These are phyloP conservation scores for Casuarina glauca DNA, from an alignment of 306 rosid species.

Conservation along the genomic window DNA sequence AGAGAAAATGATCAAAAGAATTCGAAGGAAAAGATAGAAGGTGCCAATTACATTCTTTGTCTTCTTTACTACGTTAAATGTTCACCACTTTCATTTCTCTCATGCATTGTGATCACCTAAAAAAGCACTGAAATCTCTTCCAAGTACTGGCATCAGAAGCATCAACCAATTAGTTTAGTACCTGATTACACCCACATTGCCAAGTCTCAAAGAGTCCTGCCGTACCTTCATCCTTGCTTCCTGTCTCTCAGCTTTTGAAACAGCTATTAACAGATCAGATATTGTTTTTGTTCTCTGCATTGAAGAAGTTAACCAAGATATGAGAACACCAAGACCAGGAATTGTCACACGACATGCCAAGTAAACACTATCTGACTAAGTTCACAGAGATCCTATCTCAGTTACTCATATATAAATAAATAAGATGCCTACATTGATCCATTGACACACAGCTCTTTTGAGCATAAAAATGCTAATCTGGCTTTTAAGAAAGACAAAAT, in stretches of 20 bases:
- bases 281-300: slow-evolving; percentile 89
- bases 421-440: background rate
- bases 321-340: slow-evolving; percentile 18
- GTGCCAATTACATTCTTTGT: background rate
- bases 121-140: background rate
- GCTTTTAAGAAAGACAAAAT: background rate
- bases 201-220: slow-evolving; percentile 95
- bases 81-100: background rate
- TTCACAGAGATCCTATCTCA: background rate
- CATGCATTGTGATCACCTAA: background rate
- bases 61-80: no score
- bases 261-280: slow-evolving; percentile 93
- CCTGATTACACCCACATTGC: slow-evolving; percentile 98
- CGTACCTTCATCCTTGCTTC: slow-evolving; percentile 97
- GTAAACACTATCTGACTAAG: background rate
- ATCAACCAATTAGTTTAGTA: slow-evolving; percentile 27
- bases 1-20: slow-evolving; percentile 15
- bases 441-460: background rate
- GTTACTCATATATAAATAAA: background rate
- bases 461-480: background rate
- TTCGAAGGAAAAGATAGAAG: slow-evolving; percentile 11
- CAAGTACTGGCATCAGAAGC: background rate
- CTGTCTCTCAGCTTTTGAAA: slow-evolving; percentile 95
- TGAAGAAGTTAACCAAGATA: slow-evolving; percentile 20
- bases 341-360: slow-evolving; percentile 7